Conservation (phyloP, 352 stramenopile genomes). For the Discostella stelligera region DNA sequence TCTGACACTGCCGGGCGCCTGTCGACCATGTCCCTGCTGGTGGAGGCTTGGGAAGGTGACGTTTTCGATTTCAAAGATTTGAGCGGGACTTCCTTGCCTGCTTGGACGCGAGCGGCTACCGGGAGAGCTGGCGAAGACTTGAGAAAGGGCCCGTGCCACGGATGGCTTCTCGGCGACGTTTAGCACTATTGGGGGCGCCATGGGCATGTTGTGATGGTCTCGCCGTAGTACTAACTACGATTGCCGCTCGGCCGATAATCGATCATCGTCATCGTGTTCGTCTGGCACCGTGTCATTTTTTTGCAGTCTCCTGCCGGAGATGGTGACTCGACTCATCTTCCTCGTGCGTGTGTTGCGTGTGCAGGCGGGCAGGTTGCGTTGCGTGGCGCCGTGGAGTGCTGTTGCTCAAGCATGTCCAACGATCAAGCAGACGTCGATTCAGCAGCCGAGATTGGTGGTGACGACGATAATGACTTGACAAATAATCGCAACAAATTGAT, state of each 20-base stretch:
- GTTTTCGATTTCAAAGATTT: conserved; percentile 75
- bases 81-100: conserved; percentile 19
- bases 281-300: too few species aligned
- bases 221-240: too few species aligned
- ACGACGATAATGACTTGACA: conserved; percentile 30
- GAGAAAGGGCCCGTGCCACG: conserved; percentile 95
- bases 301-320: too few species aligned
- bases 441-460: conserved; percentile 4
- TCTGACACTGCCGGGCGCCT: conserved; percentile 22
- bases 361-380: too few species aligned
- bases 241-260: too few species aligned
- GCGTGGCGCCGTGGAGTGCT: too few species aligned
- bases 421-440: conserved; percentile 4
- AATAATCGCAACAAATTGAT: conserved; percentile 34
- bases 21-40: conserved; percentile 48
- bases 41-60: conserved; percentile 69
- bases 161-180: conserved; percentile 99
- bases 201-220: not conserved
- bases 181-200: conserved; percentile 72
- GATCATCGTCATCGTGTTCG: too few species aligned
- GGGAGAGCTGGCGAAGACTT: conserved; percentile 87
- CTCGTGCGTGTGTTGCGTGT: too few species aligned
- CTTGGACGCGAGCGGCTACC: conserved; percentile 44
- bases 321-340: too few species aligned
- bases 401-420: not conserved